Conservation (phyloP, 2,329 filamentous ascomycete species). For the Claviceps cyperi region DNA sequence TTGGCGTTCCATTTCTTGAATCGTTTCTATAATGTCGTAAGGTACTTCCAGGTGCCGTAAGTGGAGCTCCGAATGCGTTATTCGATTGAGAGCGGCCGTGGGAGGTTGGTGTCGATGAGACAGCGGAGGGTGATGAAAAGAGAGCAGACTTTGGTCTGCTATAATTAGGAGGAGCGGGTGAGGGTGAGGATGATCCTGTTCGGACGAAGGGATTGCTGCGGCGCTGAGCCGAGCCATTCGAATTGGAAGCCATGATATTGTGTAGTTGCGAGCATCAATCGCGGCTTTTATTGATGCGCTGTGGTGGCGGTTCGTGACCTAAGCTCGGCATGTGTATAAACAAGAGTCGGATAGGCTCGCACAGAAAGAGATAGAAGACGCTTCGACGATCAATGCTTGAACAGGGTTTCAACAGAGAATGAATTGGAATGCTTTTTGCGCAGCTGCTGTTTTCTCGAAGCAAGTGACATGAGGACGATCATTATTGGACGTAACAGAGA, state of each 20-base stretch:
- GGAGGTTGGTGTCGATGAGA: constrained; percentile 25
- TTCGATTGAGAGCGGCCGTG: constrained; percentile 59
- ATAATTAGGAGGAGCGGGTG: constrained; percentile 38
- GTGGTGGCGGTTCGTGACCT: neutral
- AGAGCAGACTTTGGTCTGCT: constrained; percentile 63
- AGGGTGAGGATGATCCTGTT: constrained; percentile 35
- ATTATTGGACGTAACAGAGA: neutral
- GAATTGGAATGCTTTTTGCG: constrained; percentile 10
- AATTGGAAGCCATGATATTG: constrained; percentile 20
- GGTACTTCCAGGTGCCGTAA: constrained; percentile 22
- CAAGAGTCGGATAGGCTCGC: constrained; percentile 6
- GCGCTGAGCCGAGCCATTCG: constrained; percentile 41
- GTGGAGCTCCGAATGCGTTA: constrained; percentile 31
- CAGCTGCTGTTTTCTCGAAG: constrained; percentile 12
- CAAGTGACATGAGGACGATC: constrained; percentile 12
- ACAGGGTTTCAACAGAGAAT: constrained; percentile 6
- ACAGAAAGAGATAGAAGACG: neutral
- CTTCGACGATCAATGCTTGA: neutral
- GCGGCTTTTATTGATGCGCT: constrained; percentile 3
- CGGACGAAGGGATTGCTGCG: constrained; percentile 71
- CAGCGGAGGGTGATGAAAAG: constrained; percentile 41
- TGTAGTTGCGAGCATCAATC: constrained; percentile 10
- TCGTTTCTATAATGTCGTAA: constrained; percentile 33
- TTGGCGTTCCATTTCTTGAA: constrained; percentile 49
- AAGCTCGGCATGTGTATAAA: constrained; percentile 11